Percentiles rank a stretch among this genome's conserved stretches.
Evolutionary conservation across 1,284 basidiomycete species (phyloP).

Genomic region (Hemileccinum hortonii): DNA sequence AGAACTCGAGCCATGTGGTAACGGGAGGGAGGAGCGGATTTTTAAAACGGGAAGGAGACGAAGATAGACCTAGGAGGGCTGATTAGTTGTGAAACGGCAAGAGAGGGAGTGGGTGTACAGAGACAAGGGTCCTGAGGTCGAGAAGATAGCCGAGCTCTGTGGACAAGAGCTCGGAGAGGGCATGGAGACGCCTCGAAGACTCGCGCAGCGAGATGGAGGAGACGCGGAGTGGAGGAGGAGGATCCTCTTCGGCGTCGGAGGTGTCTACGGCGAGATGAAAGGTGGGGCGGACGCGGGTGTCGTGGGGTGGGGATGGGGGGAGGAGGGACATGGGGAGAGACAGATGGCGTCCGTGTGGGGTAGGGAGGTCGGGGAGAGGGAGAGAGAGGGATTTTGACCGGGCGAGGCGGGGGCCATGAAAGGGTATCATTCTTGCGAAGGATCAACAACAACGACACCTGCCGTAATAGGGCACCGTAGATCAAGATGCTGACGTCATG

Average conservation of each 20-base stretch:
- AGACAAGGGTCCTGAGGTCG: conserved; percentile 75
- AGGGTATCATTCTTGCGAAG: conserved; percentile 13
- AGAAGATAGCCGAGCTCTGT: conserved; percentile 82
- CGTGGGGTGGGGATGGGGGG: conserved; percentile 16
- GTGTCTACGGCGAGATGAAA: conserved; percentile 35
- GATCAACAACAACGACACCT: conserved; percentile 12
- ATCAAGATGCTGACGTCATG: conserved; percentile 20
- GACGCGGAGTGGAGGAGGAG: neutral
- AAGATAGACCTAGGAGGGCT: conserved; percentile 31
- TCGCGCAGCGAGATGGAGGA: conserved; percentile 28
- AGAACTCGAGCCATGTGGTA: conserved; percentile 36
- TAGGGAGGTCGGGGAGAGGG: conserved; percentile 37
- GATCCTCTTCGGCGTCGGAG: conserved; percentile 26
- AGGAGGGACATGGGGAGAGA: conserved; percentile 34
- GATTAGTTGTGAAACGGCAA: conserved; percentile 25
- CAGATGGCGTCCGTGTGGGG: conserved; percentile 28
- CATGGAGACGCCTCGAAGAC: conserved; percentile 57
- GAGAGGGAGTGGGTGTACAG: conserved; percentile 44
- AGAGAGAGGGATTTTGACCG: conserved; percentile 35
- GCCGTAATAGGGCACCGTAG: conserved; percentile 8
- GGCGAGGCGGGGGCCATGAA: conserved; percentile 45
- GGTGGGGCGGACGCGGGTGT: conserved; percentile 27
- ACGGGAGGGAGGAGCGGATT: conserved; percentile 41
- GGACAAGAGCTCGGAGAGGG: conserved; percentile 75
- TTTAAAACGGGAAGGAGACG: conserved; percentile 30